Percentiles rank a stretch among this genome's conserved stretches.
Conservation (phyloP, 352 stramenopile species). For the Phytophthora brassicae region DNA sequence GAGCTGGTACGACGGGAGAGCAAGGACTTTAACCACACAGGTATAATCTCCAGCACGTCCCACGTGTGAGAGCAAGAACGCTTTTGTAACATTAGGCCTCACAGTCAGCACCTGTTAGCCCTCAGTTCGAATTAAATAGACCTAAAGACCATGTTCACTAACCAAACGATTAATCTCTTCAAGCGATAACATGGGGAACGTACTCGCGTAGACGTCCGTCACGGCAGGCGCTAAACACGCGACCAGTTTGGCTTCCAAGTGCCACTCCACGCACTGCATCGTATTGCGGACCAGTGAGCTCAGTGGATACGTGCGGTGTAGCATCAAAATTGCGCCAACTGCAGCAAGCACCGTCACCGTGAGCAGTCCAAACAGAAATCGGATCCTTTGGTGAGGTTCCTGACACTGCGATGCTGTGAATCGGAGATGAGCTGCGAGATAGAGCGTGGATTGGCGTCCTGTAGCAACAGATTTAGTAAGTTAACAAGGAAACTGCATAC, state of each 20-base stretch:
- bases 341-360: conserved; percentile 57
- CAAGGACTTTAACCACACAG: conserved; percentile 44
- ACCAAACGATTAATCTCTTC: conserved; percentile 7
- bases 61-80: conserved; percentile 35
- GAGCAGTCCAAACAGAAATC: conserved; percentile 49
- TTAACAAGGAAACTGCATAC: not conserved
- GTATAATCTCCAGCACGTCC: conserved; percentile 22
- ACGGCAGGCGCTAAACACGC: conserved; percentile 57
- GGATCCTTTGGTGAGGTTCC: conserved; percentile 4
- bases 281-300: conserved; percentile 66
- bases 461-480: conserved; percentile 1
- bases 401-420: conserved; percentile 48
- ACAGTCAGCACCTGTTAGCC: conserved; percentile 19
- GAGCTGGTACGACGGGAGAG: conserved; percentile 61
- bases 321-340: conserved; percentile 46
- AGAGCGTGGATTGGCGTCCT: conserved; percentile 50
- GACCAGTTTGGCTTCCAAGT: conserved; percentile 33
- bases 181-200: conserved; percentile 45
- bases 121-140: conserved; percentile 35
- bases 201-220: conserved; percentile 73
- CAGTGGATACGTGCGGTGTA: conserved; percentile 30
- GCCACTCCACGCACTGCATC: conserved; percentile 65
- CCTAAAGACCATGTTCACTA: conserved; percentile 6
- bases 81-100: conserved; percentile 37
- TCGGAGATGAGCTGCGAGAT: conserved; percentile 54